Conservation (phyloP, 257 asterid species). For the Solanum ossicruentum region DNA sequence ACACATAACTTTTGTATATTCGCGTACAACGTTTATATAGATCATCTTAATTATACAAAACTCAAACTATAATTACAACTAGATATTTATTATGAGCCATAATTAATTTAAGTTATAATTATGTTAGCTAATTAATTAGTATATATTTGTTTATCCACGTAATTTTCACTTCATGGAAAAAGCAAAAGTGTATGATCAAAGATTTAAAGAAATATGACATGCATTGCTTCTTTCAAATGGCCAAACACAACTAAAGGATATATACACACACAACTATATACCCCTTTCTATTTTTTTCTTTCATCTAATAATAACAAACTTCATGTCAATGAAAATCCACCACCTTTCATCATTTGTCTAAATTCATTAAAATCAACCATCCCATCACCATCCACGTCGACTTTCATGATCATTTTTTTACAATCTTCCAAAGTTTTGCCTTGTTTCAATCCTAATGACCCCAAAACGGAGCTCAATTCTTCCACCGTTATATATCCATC, state of each 20-base stretch:
- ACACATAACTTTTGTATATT: too few species aligned
- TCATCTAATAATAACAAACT: background rate
- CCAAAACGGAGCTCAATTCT: slow-evolving; percentile 26
- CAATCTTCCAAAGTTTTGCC: slow-evolving; percentile 28
- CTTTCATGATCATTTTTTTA: slow-evolving; percentile 23
- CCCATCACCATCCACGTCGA: slow-evolving; percentile 37
- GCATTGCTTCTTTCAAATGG: background rate
- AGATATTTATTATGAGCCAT: too few species aligned
- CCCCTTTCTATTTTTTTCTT: background rate
- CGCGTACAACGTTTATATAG: too few species aligned
- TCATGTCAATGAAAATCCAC: slow-evolving; percentile 14
- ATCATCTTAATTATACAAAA: too few species aligned
- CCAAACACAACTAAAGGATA: background rate
- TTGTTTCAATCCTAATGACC: slow-evolving; percentile 26
- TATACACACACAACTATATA: background rate
- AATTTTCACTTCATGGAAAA: background rate
- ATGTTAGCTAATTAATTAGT: too few species aligned
- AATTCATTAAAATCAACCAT: slow-evolving; percentile 29
- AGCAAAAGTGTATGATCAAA: background rate
- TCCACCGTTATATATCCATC: slow-evolving; percentile 35
- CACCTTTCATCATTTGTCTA: slow-evolving; percentile 38
- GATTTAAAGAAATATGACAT: background rate
- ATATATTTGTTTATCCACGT: too few species aligned
- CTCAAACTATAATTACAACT: too few species aligned
- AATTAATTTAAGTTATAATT: too few species aligned